Percentiles rank a stretch among this genome's conserved stretches.
Evolutionary conservation across 2,329 filamentous ascomycete species (phyloP).

Genomic region (Talaromyces marneffei): DNA sequence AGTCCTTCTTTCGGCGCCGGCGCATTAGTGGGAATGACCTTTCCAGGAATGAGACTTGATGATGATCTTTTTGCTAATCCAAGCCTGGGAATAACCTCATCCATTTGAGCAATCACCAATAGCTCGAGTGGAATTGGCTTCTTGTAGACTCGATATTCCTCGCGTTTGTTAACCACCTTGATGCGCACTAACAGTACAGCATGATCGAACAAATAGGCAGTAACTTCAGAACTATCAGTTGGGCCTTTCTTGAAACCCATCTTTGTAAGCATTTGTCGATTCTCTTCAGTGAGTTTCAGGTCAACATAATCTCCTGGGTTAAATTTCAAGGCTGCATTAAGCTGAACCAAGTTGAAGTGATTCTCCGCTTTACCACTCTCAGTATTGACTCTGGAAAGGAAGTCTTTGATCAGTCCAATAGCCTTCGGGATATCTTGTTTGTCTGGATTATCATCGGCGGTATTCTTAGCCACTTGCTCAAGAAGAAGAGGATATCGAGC

Average conservation of each 20-base stretch:
- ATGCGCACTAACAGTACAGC: slow-evolving; percentile 85
- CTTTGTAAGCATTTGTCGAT: slow-evolving; percentile 89
- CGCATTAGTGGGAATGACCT: slow-evolving; percentile 47
- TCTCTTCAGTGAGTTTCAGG: slow-evolving; percentile 87
- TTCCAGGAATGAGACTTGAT: slow-evolving; percentile 68
- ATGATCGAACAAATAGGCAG: slow-evolving; percentile 93
- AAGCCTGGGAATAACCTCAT: slow-evolving; percentile 78
- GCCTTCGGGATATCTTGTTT: slow-evolving; percentile 89
- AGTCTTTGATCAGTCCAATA: slow-evolving; percentile 76
- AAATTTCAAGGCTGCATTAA: slow-evolving; percentile 90
- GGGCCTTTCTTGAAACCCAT: slow-evolving; percentile 88
- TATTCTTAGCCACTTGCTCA: slow-evolving; percentile 88
- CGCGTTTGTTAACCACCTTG: slow-evolving; percentile 85
- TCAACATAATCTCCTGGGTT: slow-evolving; percentile 85
- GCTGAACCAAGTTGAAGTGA: slow-evolving; percentile 85
- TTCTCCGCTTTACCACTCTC: slow-evolving; percentile 98
- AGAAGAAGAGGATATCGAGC: slow-evolving; percentile 88
- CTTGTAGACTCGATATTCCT: slow-evolving; percentile 91
- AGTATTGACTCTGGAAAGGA: slow-evolving; percentile 80
- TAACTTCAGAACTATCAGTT: slow-evolving; percentile 82
- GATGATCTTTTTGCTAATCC: slow-evolving; percentile 81
- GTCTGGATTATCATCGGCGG: slow-evolving; percentile 80
- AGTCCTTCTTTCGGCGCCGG: slow-evolving; percentile 65
- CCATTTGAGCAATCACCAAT: slow-evolving; percentile 92
- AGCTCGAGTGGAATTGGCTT: slow-evolving; percentile 93